phyloP scores from a whole-genome alignment of 441 rosid genomes.

The Arabidopsis lyrata region DNA sequence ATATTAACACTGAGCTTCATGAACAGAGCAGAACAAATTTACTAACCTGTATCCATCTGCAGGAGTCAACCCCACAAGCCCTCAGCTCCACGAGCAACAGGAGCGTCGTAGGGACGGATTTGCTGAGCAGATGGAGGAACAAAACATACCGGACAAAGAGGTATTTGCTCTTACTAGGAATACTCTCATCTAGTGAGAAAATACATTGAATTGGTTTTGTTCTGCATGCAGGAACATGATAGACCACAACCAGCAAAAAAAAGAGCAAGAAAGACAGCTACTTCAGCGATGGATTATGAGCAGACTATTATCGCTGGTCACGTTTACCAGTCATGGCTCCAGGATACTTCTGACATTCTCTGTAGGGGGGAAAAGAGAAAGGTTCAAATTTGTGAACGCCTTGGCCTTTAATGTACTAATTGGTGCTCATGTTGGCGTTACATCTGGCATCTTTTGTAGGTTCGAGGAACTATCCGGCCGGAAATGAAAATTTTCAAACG shows the following conservation, averaged over 20 bases:
- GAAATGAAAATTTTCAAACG: conserved; percentile 57
- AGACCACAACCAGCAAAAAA: conserved; percentile 52
- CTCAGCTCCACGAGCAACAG: conserved; percentile 53
- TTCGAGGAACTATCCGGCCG: conserved; percentile 45
- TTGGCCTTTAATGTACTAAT: conserved; percentile 11
- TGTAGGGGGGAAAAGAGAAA: conserved; percentile 69
- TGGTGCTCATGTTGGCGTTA: conserved; percentile 26
- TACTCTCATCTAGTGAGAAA: conserved; percentile 21
- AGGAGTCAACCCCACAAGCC: conserved; percentile 57
- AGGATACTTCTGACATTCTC: conserved; percentile 62
- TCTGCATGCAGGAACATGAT: conserved; percentile 56
- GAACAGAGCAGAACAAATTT: conserved; percentile 18
- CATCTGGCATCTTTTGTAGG: conserved; percentile 48
- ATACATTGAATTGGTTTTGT: conserved; percentile 21
- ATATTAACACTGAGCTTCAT: conserved; percentile 24
- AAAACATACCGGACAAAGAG: conserved; percentile 53
- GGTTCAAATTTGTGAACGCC: conserved; percentile 48
- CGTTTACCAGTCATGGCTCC: conserved; percentile 84
- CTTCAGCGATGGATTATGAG: conserved; percentile 65
- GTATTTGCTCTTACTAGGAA: conserved; percentile 45
- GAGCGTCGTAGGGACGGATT: conserved; percentile 34
- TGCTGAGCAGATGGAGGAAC: conserved; percentile 40
- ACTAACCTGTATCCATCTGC: conserved; percentile 42
- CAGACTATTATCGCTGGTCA: conserved; percentile 73
- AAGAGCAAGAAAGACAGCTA: conserved; percentile 55